Base-by-base conservation (phyloP, 202 grass and related monocot genomes). In the Carex sylvatica region DNA sequence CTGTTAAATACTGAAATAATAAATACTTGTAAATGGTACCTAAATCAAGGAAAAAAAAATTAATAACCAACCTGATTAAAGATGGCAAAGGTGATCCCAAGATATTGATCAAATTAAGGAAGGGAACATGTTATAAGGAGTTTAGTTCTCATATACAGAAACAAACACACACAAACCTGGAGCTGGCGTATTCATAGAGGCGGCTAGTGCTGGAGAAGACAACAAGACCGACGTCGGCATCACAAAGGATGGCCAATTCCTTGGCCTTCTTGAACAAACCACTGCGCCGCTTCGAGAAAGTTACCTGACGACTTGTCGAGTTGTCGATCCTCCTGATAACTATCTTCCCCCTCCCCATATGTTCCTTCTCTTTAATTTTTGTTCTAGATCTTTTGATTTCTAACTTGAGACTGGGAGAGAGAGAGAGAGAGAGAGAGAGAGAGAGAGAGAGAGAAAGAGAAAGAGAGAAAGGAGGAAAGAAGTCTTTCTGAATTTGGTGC, bases 271-370 rank as follows among this genome's bases (percentile, higher is more conserved):
- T 82, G 65, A 82, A 82, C 65, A 82, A 58, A 33, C 80, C 80
- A 68, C 80, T 70, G 23, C 80, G 80, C 28, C 80, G 60, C 65
- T 82, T 82, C 4, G 80, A 82, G 47, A 82, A 82, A 54, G 80
- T 82, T 12, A 82, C 63, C 51, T 82, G 80, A 53, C 80, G 80
- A 54, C 46, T 82, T 6, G 80, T 82, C 47, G 64, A 69, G 62
- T 82, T 82, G 24, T 82, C 80, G 47, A 82, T 82, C 64, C 80
- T 82, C 61, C 63, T 69, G 36, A 82, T 82, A 4, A 58, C 80
- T 82, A 82, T 82, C 80, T 82, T 82, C 18, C 80, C 80, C 44
- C 80, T 82, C 19, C 80, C 80, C 80, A 82, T 82, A 30, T 58
- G 35, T 58, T 28, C 4, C 2, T 9, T 63, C 7, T 5, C 19